Evolutionary conservation across 129 eudicot species (phyloP).

Genomic region (Chrysanthemum lavandulifolium): DNA sequence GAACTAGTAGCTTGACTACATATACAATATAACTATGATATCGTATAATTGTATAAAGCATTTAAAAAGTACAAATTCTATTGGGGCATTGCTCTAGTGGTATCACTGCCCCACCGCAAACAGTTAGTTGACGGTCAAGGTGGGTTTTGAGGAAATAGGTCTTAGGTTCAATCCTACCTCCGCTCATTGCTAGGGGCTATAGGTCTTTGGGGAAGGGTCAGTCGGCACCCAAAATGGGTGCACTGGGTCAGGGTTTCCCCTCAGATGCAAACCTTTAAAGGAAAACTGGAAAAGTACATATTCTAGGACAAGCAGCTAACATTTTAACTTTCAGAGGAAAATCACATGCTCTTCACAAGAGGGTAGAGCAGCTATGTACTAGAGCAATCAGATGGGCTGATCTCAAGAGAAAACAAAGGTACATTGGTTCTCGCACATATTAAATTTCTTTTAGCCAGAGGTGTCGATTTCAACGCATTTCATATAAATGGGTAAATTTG

Average conservation of each 20-base stretch:
- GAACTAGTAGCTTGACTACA: neutral
- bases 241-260: no score
- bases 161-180: no score
- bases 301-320: slow-evolving; percentile 15
- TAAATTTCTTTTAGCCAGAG: neutral
- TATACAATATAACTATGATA: neutral
- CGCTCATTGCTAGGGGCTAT: no score
- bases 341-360: slow-evolving; percentile 99
- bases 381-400: slow-evolving; percentile 94
- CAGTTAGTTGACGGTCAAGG: no score
- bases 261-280: no score
- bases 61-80: neutral
- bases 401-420: slow-evolving; percentile 85
- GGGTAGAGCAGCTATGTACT: slow-evolving; percentile 97
- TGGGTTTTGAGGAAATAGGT: no score
- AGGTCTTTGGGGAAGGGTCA: no score
- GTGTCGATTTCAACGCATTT: no score
- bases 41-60: neutral
- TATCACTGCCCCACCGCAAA: no score
- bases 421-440: neutral
- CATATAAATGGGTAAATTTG: no score
- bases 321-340: slow-evolving; percentile 54
- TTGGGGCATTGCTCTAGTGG: no score
- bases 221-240: no score
- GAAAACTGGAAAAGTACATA: neutral